Evolutionary conservation across 1,139 yeast genomes (phyloP).

Genomic region (Debaryomyces singareniensis): DNA sequence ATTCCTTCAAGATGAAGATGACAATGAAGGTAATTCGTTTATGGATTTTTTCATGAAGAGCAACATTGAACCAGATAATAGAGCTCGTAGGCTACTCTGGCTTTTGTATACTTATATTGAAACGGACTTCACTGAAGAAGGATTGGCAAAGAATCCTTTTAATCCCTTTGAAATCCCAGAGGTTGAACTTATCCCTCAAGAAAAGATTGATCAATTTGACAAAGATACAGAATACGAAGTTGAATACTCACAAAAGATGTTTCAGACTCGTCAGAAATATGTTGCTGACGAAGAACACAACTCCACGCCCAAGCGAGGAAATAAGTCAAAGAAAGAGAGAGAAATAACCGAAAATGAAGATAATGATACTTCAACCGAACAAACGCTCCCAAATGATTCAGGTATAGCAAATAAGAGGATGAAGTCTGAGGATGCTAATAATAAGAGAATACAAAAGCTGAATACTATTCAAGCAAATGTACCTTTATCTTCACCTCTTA

Average conservation of each 20-base stretch:
- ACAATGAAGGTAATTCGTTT: slow-evolving; percentile 28
- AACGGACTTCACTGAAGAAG: slow-evolving; percentile 52
- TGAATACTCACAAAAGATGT: slow-evolving; percentile 67
- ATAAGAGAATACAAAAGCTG: slow-evolving; percentile 7
- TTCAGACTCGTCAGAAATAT: slow-evolving; percentile 52
- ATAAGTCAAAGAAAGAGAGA: slow-evolving; percentile 23
- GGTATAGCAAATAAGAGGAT: slow-evolving; percentile 7
- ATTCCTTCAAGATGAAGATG: slow-evolving; percentile 17
- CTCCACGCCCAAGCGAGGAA: slow-evolving; percentile 27
- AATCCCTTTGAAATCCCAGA: slow-evolving; percentile 47
- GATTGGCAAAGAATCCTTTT: slow-evolving; percentile 59
- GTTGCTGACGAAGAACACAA: slow-evolving; percentile 42
- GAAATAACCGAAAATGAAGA: slow-evolving; percentile 14
- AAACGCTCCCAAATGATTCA: slow-evolving; percentile 3
- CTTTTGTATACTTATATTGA: slow-evolving; percentile 74
- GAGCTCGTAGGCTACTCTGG: slow-evolving; percentile 80
- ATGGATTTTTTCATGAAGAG: slow-evolving; percentile 62
- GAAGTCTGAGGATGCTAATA: slow-evolving; percentile 6
- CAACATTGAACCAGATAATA: slow-evolving; percentile 46
- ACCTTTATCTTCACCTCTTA: slow-evolving; percentile 13
- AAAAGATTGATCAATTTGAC: slow-evolving; percentile 43
- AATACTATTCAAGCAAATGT: slow-evolving; percentile 6
- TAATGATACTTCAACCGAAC: slow-evolving; percentile 6
- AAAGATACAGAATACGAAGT: slow-evolving; percentile 68
- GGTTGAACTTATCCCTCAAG: slow-evolving; percentile 32